phyloP scores from a whole-genome alignment of 805 yeast species.

The Candida adriatica region DNA sequence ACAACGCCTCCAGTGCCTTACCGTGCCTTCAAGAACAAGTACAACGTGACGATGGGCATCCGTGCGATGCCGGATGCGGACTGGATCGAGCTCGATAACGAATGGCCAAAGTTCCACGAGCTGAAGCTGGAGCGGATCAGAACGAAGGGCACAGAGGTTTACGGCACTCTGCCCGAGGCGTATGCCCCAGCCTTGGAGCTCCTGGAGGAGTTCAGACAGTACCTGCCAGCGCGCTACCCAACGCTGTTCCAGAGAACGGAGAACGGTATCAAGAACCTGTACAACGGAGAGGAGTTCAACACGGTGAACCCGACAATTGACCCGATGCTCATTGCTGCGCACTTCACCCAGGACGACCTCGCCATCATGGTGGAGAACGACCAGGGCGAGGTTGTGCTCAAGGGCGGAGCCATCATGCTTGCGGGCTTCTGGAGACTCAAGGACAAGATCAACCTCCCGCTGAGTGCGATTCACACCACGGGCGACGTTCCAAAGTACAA shows the following conservation, averaged over 20 bases:
- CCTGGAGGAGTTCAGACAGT: slow-evolving; percentile 44
- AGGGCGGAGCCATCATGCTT: slow-evolving; percentile 55
- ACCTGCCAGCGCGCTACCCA: slow-evolving; percentile 54
- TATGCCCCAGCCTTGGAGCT: slow-evolving; percentile 49
- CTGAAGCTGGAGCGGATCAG: slow-evolving; percentile 43
- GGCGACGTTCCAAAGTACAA: slow-evolving; percentile 66
- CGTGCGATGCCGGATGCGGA: slow-evolving; percentile 51
- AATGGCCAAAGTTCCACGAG: slow-evolving; percentile 51
- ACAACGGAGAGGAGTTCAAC: slow-evolving; percentile 45
- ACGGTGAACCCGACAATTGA: slow-evolving; percentile 33
- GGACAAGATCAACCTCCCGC: slow-evolving; percentile 51
- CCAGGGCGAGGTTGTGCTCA: slow-evolving; percentile 49
- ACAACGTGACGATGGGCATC: slow-evolving; percentile 64
- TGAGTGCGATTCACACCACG: slow-evolving; percentile 51
- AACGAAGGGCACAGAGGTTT: slow-evolving; percentile 36
- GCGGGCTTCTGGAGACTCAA: slow-evolving; percentile 67
- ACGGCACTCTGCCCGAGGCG: slow-evolving; percentile 46
- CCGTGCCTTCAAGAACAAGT: slow-evolving; percentile 55
- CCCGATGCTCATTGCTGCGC: slow-evolving; percentile 53
- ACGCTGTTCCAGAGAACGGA: slow-evolving; percentile 31
- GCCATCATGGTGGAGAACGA: slow-evolving; percentile 59
- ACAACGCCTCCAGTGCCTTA: slow-evolving; percentile 18
- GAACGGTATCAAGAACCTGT: slow-evolving; percentile 29
- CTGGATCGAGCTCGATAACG: slow-evolving; percentile 66
- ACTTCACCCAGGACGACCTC: slow-evolving; percentile 57